These are phyloP conservation scores for Macrophomina tecta DNA, from an alignment of 2,329 filamentous ascomycete species.

Conservation along the genomic window DNA sequence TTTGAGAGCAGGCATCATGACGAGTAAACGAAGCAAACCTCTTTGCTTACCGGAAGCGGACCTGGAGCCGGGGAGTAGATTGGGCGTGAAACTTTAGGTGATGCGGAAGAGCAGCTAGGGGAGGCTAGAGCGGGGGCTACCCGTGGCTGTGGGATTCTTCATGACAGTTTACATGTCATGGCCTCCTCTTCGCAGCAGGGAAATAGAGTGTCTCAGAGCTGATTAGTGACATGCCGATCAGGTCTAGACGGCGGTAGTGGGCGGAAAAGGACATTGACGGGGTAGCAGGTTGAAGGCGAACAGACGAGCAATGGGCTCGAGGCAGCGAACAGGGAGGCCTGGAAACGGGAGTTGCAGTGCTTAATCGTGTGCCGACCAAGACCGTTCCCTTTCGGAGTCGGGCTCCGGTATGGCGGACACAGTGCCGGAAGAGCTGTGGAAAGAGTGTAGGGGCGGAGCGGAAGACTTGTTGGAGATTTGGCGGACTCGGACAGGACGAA, in stretches of 20 bases:
- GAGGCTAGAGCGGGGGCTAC: not conserved
- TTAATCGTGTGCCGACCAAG: not conserved
- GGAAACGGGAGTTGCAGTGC: not conserved
- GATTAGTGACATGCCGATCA: slow-evolving; percentile 6
- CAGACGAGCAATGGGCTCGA: not conserved
- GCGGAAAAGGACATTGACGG: too few species aligned
- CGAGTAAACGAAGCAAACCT: slow-evolving; percentile 6
- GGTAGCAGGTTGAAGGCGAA: not conserved
- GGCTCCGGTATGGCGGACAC: not conserved
- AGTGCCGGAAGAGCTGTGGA: not conserved
- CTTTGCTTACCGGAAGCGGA: not conserved
- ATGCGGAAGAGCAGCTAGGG: not conserved
- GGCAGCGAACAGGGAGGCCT: not conserved
- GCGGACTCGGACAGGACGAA: not conserved
- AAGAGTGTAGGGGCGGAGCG: not conserved
- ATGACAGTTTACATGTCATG: not conserved
- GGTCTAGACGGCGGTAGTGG: not conserved
- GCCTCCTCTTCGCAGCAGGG: not conserved
- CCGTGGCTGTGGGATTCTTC: slow-evolving; percentile 9
- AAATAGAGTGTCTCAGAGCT: slow-evolving; percentile 4
- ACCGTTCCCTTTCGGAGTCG: not conserved
- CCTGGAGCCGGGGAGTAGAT: not conserved
- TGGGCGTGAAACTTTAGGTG: slow-evolving; percentile 4
- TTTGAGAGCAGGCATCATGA: not conserved
- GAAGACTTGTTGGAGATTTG: not conserved